Evolutionary conservation across 495 filamentous ascomycete species (phyloP).

Genomic region (Lasiosphaeris hirsuta): DNA sequence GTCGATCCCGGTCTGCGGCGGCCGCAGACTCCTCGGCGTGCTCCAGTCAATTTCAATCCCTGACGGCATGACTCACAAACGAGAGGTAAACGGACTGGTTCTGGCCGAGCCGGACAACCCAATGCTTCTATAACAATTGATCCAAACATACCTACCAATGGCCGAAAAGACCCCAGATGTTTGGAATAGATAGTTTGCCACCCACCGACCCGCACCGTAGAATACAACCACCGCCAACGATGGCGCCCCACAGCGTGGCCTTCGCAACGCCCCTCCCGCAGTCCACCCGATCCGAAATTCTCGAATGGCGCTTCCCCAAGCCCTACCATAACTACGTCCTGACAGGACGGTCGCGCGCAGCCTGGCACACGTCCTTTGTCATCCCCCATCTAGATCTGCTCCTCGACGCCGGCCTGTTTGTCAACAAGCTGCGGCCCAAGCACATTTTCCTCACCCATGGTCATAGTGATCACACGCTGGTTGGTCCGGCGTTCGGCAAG

Average conservation of each 20-base stretch:
- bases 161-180: too few relatives aligned
- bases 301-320: conserved; percentile 38
- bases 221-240: too few relatives aligned
- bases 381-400: conserved; percentile 38
- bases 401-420: conserved; percentile 35
- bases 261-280: conserved; percentile 38
- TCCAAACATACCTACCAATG: too few relatives aligned
- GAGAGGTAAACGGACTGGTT: too few relatives aligned
- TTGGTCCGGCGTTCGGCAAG: conserved; percentile 31
- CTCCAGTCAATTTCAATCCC: too few relatives aligned
- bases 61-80: too few relatives aligned
- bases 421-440: conserved; percentile 36
- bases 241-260: background rate
- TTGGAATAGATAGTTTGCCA: too few relatives aligned
- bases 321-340: conserved; percentile 33
- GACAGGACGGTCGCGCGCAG: conserved; percentile 37
- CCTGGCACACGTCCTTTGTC: conserved; percentile 43
- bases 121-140: too few relatives aligned
- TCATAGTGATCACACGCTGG: conserved; percentile 38
- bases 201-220: too few relatives aligned
- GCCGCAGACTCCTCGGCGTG: too few relatives aligned
- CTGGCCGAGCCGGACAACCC: too few relatives aligned
- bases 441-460: conserved; percentile 44
- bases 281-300: conserved; percentile 32
- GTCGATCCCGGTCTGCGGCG: too few relatives aligned